Evolutionary conservation across 345 rosid species (phyloP).

Genomic region (Eucalyptus polybractea): DNA sequence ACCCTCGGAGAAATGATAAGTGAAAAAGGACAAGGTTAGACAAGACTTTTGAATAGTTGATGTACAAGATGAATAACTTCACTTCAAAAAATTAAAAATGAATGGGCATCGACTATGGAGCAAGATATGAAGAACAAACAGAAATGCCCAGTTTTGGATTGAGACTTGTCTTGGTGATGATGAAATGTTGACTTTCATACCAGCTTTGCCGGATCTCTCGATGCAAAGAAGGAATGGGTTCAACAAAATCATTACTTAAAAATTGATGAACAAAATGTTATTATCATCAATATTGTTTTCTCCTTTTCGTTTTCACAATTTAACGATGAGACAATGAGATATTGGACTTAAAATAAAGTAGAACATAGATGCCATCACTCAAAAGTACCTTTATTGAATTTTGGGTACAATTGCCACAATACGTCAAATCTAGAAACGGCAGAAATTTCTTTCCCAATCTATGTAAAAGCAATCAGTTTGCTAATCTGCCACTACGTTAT

Average conservation of each 20-base stretch:
- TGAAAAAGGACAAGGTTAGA: not conserved
- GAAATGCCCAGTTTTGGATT: not conserved
- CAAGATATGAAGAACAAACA: not conserved
- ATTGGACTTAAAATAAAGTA: not conserved
- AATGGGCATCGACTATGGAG: not conserved
- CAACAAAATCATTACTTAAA: not conserved
- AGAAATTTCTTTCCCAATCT: not conserved
- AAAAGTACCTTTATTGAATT: not conserved
- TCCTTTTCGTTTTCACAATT: not conserved
- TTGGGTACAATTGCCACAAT: not conserved
- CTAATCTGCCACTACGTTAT: too few relatives aligned
- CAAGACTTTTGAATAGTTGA: not conserved
- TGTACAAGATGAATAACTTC: not conserved
- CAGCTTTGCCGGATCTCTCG: not conserved
- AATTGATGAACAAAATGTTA: too few relatives aligned
- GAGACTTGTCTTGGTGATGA: not conserved
- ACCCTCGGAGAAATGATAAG: not conserved
- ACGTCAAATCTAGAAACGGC: not conserved
- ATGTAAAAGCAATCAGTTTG: not conserved
- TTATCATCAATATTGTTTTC: not conserved
- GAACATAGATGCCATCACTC: not conserved
- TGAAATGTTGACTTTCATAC: not conserved
- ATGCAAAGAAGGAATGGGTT: not conserved
- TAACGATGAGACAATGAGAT: rapidly evolving
- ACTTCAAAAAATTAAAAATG: not conserved